Evolutionary conservation across 2,329 filamentous ascomycete species (phyloP).

Genomic region (Ceratocystis cubensis): DNA sequence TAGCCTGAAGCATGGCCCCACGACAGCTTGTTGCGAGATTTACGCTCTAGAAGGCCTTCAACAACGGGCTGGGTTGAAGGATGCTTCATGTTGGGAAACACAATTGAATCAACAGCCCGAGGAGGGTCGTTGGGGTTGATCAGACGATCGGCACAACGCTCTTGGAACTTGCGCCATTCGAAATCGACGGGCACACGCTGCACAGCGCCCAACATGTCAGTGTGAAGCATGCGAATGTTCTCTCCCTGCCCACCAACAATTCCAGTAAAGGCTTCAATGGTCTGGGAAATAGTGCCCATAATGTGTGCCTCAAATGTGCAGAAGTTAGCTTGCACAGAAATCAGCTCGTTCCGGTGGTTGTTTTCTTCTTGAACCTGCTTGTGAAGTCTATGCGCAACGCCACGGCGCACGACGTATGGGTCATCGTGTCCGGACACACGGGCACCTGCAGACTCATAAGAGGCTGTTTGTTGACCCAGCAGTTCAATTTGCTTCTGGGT

Average conservation of each 20-base stretch:
- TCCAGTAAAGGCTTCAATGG: slow-evolving; percentile 71
- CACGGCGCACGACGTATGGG: slow-evolving; percentile 75
- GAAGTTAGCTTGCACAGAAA: slow-evolving; percentile 86
- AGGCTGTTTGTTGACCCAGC: slow-evolving; percentile 71
- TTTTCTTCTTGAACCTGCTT: slow-evolving; percentile 93
- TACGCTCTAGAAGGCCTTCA: slow-evolving; percentile 79
- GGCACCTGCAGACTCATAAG: slow-evolving; percentile 63
- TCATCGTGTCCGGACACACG: slow-evolving; percentile 62
- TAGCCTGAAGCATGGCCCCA: slow-evolving; percentile 68
- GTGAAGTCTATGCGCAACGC: slow-evolving; percentile 70
- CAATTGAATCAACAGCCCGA: slow-evolving; percentile 59
- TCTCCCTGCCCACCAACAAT: slow-evolving; percentile 70
- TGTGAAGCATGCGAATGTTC: slow-evolving; percentile 66
- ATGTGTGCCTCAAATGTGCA: slow-evolving; percentile 77
- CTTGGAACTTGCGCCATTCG: slow-evolving; percentile 79
- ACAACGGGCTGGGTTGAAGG: slow-evolving; percentile 66
- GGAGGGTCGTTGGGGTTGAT: slow-evolving; percentile 66
- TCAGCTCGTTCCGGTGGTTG: slow-evolving; percentile 82
- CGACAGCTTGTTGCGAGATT: slow-evolving; percentile 71
- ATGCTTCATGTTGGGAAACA: slow-evolving; percentile 85
- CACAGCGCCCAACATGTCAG: slow-evolving; percentile 64
- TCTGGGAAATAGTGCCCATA: slow-evolving; percentile 67
- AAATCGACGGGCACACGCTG: slow-evolving; percentile 73
- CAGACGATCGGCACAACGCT: slow-evolving; percentile 57
- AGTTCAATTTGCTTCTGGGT: slow-evolving; percentile 97